Conservation (phyloP, 176 grass and related monocot species). For the Juncus effusus region DNA sequence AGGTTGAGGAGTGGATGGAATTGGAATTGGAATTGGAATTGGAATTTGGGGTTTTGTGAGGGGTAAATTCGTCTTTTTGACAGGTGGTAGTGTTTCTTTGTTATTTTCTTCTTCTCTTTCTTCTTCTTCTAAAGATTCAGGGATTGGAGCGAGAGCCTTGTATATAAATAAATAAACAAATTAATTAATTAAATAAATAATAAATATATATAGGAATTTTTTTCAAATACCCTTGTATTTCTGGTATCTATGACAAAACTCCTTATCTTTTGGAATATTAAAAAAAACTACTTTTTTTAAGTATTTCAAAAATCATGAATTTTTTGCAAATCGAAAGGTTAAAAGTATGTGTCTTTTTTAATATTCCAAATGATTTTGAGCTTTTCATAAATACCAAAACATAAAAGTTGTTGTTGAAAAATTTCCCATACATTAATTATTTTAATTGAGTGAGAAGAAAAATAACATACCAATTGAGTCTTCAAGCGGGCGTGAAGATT, state of each 20-base stretch:
- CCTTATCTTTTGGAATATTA: too few relatives aligned
- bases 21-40: too few relatives aligned
- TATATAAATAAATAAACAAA: conserved; percentile 18
- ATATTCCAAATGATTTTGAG: too few relatives aligned
- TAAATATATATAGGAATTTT: not conserved
- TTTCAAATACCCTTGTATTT: conserved; percentile 9
- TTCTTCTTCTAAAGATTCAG: conserved; percentile 88
- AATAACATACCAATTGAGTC: conserved; percentile 75
- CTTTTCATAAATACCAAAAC: too few relatives aligned
- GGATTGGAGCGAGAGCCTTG: conserved; percentile 82
- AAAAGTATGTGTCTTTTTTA: too few relatives aligned
- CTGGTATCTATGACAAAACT: too few relatives aligned
- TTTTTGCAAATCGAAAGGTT: too few relatives aligned
- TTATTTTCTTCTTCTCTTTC: conserved; percentile 50
- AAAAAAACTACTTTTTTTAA: too few relatives aligned
- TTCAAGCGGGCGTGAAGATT: conserved; percentile 79
- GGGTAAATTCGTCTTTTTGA: conserved; percentile 19
- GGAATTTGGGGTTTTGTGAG: conserved; percentile 12
- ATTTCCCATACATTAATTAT: too few relatives aligned
- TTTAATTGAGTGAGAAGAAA: not conserved
- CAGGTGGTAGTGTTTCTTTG: conserved; percentile 27
- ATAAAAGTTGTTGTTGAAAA: too few relatives aligned
- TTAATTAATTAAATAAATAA: not conserved
- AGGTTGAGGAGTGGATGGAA: not conserved
- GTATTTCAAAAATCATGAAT: too few relatives aligned